A percentile compares a stretch with the other conserved stretches of the same genome.
Evolutionary conservation across 345 rosid genomes (phyloP).

Genomic region (Xanthoceras sorbifolium): DNA sequence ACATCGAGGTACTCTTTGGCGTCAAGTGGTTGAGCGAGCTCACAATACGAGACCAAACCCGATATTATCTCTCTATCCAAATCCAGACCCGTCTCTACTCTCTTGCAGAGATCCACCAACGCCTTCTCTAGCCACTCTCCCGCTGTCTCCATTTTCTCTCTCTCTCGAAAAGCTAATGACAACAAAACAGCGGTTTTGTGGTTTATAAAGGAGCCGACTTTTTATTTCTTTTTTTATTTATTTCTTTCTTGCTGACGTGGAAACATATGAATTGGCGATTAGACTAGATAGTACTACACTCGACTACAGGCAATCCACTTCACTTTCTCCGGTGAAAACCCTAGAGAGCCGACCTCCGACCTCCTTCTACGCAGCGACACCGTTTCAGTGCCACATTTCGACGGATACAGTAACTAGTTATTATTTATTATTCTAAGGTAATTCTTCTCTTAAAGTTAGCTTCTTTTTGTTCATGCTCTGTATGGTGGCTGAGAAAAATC

Average conservation of each 20-base stretch:
- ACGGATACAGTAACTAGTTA: background rate
- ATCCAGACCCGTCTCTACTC: slow-evolving; percentile 66
- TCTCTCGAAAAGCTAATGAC: background rate
- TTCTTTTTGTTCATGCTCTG: slow-evolving; percentile 7
- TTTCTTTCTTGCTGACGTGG: background rate
- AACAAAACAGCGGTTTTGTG: background rate
- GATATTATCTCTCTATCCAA: slow-evolving; percentile 72
- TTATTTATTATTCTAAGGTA: background rate
- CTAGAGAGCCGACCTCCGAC: background rate
- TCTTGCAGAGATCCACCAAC: slow-evolving; percentile 64
- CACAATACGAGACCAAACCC: slow-evolving; percentile 89
- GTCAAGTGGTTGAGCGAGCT: slow-evolving; percentile 84
- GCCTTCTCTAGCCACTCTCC: slow-evolving; percentile 86
- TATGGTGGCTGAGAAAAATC: background rate
- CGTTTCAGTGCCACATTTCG: background rate
- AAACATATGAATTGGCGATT: background rate
- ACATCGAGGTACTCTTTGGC: slow-evolving; percentile 97
- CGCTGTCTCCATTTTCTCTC: slow-evolving; percentile 54
- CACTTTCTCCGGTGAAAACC: background rate
- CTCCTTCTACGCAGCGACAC: background rate
- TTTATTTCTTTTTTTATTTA: background rate
- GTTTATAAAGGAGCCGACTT: background rate
- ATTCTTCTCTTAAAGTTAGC: background rate
- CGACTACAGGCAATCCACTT: background rate
- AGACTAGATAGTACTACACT: background rate